Conservation (phyloP, 805 yeast genomes). For the Zygotorulaspora danielsina region DNA sequence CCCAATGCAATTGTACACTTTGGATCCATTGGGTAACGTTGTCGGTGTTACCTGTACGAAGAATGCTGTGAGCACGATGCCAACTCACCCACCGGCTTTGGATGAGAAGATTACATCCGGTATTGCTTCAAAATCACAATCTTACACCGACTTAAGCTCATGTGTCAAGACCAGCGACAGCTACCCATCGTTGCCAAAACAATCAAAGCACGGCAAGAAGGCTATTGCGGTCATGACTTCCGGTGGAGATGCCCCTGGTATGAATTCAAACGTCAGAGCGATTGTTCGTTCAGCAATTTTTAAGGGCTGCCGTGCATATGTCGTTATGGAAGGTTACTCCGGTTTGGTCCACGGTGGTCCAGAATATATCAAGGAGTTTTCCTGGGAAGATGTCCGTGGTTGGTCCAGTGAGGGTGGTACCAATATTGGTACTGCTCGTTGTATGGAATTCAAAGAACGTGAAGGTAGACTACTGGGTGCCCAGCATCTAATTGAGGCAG, state of each 20-base stretch:
- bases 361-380: slow-evolving; percentile 50
- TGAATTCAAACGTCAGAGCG: slow-evolving; percentile 69
- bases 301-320: slow-evolving; percentile 58
- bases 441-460: slow-evolving; percentile 58
- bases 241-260: slow-evolving; percentile 75
- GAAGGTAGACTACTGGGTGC: slow-evolving; percentile 59
- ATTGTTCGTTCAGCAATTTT: slow-evolving; percentile 62
- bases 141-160: slow-evolving; percentile 12
- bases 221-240: slow-evolving; percentile 71
- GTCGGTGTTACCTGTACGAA: slow-evolving; percentile 66
- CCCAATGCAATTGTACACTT: slow-evolving; percentile 66
- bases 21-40: slow-evolving; percentile 78
- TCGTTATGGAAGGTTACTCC: slow-evolving; percentile 63
- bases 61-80: slow-evolving; percentile 49
- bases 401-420: slow-evolving; percentile 69
- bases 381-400: slow-evolving; percentile 67
- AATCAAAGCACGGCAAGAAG: slow-evolving; percentile 27
- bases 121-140: slow-evolving; percentile 12
- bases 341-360: slow-evolving; percentile 66
- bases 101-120: slow-evolving; percentile 14
- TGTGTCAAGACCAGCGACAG: slow-evolving; percentile 7
- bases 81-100: slow-evolving; percentile 14
- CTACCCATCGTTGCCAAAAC: slow-evolving; percentile 8
- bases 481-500: slow-evolving; percentile 56
- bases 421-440: slow-evolving; percentile 69